Conservation (phyloP, 2,329 filamentous ascomycete genomes). For the Colletotrichum tropicale region DNA sequence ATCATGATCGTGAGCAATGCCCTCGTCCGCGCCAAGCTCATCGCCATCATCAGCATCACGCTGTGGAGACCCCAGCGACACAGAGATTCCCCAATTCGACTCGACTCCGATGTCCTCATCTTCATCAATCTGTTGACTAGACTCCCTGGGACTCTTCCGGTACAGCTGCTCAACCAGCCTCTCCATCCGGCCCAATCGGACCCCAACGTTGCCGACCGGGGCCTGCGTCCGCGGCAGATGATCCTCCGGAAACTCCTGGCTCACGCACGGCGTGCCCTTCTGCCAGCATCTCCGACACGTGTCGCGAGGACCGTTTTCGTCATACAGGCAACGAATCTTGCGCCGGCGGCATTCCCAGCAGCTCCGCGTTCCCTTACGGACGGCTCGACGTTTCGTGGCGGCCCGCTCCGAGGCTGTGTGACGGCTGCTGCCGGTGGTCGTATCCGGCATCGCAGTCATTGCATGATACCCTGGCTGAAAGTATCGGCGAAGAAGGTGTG, state of each 20-base stretch:
- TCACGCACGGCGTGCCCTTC: slow-evolving; percentile 46
- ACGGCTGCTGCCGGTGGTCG: background rate
- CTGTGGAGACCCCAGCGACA: background rate
- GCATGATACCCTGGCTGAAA: background rate
- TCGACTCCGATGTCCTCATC: accelerated
- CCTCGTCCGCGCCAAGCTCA: background rate
- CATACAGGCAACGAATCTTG: slow-evolving; percentile 55
- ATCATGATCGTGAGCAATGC: background rate
- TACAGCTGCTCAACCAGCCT: slow-evolving; percentile 34
- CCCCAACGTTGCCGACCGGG: slow-evolving; percentile 13
- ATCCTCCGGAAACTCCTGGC: slow-evolving; percentile 51
- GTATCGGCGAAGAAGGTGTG: no score
- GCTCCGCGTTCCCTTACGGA: slow-evolving; percentile 59
- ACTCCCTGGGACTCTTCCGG: background rate
- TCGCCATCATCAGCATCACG: background rate
- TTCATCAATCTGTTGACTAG: background rate
- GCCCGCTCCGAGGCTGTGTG: background rate
- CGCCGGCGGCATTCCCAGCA: slow-evolving; percentile 65
- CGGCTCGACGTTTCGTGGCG: slow-evolving; percentile 37
- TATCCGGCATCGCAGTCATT: background rate
- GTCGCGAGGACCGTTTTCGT: slow-evolving; percentile 30
- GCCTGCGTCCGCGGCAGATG: background rate
- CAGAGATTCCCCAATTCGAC: background rate
- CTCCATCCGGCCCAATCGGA: slow-evolving; percentile 39
- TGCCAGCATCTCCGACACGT: slow-evolving; percentile 50